Conservation (phyloP, 257 asterid genomes). For the Penstemon barbatus region DNA sequence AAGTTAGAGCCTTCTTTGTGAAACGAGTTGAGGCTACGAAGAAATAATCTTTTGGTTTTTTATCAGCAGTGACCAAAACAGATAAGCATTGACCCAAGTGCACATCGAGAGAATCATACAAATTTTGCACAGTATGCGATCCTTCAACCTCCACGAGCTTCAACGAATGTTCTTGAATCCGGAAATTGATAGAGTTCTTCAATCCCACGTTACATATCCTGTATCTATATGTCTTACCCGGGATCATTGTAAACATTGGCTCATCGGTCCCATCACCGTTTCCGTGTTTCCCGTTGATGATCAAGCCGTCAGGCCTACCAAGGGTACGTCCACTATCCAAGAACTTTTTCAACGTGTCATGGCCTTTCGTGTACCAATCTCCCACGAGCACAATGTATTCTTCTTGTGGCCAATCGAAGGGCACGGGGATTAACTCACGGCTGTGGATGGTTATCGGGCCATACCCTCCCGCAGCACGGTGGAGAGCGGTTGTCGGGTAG, state of each 20-base stretch:
- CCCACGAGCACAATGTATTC: slow-evolving; percentile 49
- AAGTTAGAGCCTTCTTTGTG: slow-evolving; percentile 34
- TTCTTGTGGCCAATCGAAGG: slow-evolving; percentile 48
- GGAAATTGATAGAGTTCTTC: slow-evolving; percentile 43
- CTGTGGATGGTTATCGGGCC: slow-evolving; percentile 51
- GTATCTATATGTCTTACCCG: slow-evolving; percentile 47
- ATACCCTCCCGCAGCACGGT: slow-evolving; percentile 59
- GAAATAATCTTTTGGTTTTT: slow-evolving; percentile 45
- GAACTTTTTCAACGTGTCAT: slow-evolving; percentile 25
- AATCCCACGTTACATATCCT: slow-evolving; percentile 61
- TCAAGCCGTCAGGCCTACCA: slow-evolving; percentile 42
- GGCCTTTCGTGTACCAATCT: slow-evolving; percentile 57
- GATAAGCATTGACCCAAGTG: slow-evolving; percentile 59
- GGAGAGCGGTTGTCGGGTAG: slow-evolving; percentile 57
- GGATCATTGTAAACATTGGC: slow-evolving; percentile 46
- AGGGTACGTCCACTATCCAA: slow-evolving; percentile 45
- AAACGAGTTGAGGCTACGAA: slow-evolving; percentile 54
- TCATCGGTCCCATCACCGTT: slow-evolving; percentile 32
- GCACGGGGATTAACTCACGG: slow-evolving; percentile 58
- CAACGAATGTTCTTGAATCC: slow-evolving; percentile 50
- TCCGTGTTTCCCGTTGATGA: slow-evolving; percentile 52
- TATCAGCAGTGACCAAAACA: slow-evolving; percentile 47
- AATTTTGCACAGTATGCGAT: slow-evolving; percentile 59
- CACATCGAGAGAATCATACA: slow-evolving; percentile 53
- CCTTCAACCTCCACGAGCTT: slow-evolving; percentile 59